phyloP scores from a whole-genome alignment of 495 filamentous ascomycete species.

The Letharia columbiana region DNA sequence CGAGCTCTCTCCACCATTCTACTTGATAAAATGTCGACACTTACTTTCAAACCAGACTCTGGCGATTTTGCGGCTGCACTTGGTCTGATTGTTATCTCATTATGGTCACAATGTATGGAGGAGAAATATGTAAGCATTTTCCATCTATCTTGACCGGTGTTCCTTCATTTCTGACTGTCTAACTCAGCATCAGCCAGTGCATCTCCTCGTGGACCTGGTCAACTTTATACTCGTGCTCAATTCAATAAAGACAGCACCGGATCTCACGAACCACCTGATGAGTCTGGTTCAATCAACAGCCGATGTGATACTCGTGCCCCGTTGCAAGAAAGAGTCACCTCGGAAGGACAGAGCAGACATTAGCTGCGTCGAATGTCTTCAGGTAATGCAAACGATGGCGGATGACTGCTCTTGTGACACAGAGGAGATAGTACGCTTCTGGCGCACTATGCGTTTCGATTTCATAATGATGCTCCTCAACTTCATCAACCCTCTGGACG shows the following conservation, averaged over 20 bases:
- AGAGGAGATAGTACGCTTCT: constrained; percentile 43
- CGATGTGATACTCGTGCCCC: constrained; percentile 49
- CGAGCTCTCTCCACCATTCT: constrained; percentile 49
- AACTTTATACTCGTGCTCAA: constrained; percentile 46
- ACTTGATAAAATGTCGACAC: constrained; percentile 42
- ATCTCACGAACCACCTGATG: constrained; percentile 46
- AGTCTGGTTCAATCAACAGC: constrained; percentile 46
- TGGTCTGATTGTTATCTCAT: constrained; percentile 40
- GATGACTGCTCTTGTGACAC: constrained; percentile 38
- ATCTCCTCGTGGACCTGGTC: constrained; percentile 49
- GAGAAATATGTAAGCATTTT: constrained; percentile 45
- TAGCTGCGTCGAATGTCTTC: constrained; percentile 48
- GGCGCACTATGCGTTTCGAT: constrained; percentile 51
- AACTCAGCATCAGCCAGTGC: constrained; percentile 39
- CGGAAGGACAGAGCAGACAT: constrained; percentile 42
- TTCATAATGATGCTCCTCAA: constrained; percentile 59
- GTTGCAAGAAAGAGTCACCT: constrained; percentile 41
- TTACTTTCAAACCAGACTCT: constrained; percentile 28
- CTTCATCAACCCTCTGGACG: constrained; percentile 46
- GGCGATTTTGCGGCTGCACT: constrained; percentile 46
- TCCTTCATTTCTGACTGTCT: constrained; percentile 1
- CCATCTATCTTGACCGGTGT: background rate
- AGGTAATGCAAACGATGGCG: constrained; percentile 50
- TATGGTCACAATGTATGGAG: constrained; percentile 56
- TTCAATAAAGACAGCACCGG: constrained; percentile 34